phyloP scores from a whole-genome alignment of 331 rosid species.

The Saraca asoca region DNA sequence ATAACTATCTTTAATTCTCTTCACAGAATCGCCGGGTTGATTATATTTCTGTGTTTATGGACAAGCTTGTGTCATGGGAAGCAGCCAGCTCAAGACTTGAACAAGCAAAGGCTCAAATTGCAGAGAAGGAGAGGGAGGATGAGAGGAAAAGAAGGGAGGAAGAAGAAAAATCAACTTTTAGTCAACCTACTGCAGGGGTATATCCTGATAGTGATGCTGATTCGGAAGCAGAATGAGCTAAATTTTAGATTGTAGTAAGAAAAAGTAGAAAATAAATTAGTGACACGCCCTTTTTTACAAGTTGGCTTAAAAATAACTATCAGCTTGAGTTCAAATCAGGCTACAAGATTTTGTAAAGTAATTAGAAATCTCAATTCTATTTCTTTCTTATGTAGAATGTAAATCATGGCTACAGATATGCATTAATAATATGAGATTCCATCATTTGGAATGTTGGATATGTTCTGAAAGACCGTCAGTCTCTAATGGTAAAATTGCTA shows the following conservation, averaged over 20 bases:
- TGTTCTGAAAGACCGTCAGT: neutral
- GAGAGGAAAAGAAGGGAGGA: constrained; percentile 50
- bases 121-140: constrained; percentile 53
- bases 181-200: constrained; percentile 37
- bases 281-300: constrained; percentile 1
- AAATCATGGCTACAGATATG: constrained; percentile 5
- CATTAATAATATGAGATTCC: neutral
- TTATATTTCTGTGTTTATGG: constrained; percentile 70
- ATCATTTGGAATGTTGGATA: neutral
- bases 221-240: constrained; percentile 38
- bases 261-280: neutral
- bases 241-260: neutral
- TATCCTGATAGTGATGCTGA: constrained; percentile 47
- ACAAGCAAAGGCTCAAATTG: constrained; percentile 61
- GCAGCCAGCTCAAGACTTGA: constrained; percentile 66
- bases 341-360: constrained; percentile 34
- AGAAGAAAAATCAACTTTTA: constrained; percentile 24
- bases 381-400: neutral
- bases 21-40: constrained; percentile 62
- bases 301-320: too few species aligned
- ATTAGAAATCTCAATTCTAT: neutral
- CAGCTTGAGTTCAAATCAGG: constrained; percentile 9
- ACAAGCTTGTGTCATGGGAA: constrained; percentile 89
- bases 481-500: neutral
- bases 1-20: constrained; percentile 21